phyloP scores from a whole-genome alignment of 2,329 filamentous ascomycete genomes.

The Alternaria triticimaculans region DNA sequence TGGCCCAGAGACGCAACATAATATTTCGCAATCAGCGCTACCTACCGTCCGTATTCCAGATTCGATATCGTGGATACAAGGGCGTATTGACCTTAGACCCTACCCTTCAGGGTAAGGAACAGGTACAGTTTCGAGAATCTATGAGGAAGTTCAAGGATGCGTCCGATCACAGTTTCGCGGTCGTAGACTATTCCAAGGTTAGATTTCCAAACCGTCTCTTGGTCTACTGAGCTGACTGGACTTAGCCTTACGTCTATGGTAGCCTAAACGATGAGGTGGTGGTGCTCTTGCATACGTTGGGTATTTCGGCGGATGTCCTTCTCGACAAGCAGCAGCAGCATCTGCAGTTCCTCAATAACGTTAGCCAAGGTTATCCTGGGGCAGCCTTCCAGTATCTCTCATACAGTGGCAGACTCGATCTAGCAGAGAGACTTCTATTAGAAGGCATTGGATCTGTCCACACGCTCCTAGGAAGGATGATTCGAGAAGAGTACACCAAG shows the following conservation, averaged over 20 bases:
- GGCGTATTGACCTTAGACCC: conserved; percentile 52
- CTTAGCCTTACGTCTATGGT: conserved; percentile 50
- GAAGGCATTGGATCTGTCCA: conserved; percentile 45
- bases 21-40: conserved; percentile 48
- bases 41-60: conserved; percentile 52
- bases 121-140: conserved; percentile 45
- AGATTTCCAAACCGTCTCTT: background rate
- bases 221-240: background rate
- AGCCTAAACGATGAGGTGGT: conserved; percentile 53
- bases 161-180: conserved; percentile 47
- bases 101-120: conserved; percentile 33
- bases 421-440: conserved; percentile 50
- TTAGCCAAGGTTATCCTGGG: conserved; percentile 27
- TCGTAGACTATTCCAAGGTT: conserved; percentile 53
- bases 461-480: conserved; percentile 33
- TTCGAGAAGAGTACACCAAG: conserved; percentile 43
- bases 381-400: conserved; percentile 48
- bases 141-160: conserved; percentile 54
- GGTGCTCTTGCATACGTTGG: conserved; percentile 49
- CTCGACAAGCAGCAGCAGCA: conserved; percentile 48
- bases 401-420: conserved; percentile 39
- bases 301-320: conserved; percentile 41
- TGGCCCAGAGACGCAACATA: conserved; percentile 45
- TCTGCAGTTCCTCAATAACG: conserved; percentile 43
- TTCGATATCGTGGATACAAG: conserved; percentile 54